Base-by-base conservation (phyloP, 129 eudicot genomes). In the Flaveria ramosissima region DNA sequence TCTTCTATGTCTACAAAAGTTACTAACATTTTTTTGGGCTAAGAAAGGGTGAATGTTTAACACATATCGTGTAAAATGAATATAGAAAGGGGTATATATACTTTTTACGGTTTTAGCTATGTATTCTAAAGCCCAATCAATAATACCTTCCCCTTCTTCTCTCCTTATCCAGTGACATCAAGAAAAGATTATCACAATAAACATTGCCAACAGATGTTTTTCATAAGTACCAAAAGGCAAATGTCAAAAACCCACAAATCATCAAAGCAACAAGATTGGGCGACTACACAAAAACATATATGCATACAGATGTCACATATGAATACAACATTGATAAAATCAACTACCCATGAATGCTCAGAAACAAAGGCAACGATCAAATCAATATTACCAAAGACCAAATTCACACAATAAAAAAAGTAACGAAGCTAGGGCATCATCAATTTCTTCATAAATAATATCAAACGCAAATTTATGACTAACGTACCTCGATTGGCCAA, bases 401-500 rank as follows among this genome's bases (percentile, higher is more conserved):
- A 76, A 67, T 52, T 43, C 56, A 12, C 36, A 68, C 27, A 53
- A 68, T 59, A 23, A 43, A 3, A 3, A 23, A 27, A n/a, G 21
- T 13, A 43, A 47, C n/a, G 13, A 47, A 24, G 43, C 14, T 21
- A 59, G 55, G 17, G 32, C 66, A 66, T 19, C 21, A 65, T 65
- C 68, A 39, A 76, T 66, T 66, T 66, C 74, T 76, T 62, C 42
- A 61, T 46, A 43, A 55, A 27, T 2, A 17, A 52, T n/a, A 73
- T 14, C 41, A 80, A 41, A 73, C n/a, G 11, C 30, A 56, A 8
- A 69, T 43, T 19, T 32, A n/a, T 12, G 71, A 4, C 27, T 11
- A 15, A 71, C 21, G 52, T 17, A 80, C 84, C 84, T 80, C 69
- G 17, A 74, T 24, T 30, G 80, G 84, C 71, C 30, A 80, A 12